A percentile compares a stretch with the other conserved stretches of the same genome.
These are phyloP conservation scores for Hymenoscyphus infarciens DNA, from an alignment of 2,329 filamentous ascomycete species.

Conservation along the genomic window DNA sequence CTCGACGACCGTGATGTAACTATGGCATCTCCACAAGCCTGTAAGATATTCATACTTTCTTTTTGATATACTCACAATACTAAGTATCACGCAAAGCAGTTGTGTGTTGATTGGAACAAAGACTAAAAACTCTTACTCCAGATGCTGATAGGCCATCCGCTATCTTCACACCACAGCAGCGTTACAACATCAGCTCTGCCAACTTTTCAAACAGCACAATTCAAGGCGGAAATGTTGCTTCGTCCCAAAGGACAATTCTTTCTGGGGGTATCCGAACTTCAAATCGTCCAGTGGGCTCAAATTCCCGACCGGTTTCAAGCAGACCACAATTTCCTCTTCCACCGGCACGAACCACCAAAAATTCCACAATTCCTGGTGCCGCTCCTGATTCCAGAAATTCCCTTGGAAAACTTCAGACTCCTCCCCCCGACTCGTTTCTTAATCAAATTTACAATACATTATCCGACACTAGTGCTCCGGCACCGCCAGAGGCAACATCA, in stretches of 20 bases:
- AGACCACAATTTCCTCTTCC: neutral
- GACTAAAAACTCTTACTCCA: neutral
- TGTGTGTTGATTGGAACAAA: neutral
- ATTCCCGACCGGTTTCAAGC: neutral
- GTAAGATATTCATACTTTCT: neutral
- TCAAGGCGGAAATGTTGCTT: neutral
- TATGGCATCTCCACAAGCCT: neutral
- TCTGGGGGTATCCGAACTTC: neutral
- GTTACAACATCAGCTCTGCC: neutral
- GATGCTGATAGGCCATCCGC: neutral
- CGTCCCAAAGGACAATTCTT: neutral
- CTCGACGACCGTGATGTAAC: neutral
- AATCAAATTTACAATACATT: too few relatives aligned
- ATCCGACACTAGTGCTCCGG: too few relatives aligned
- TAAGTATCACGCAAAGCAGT: neutral
- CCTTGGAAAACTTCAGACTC: neutral
- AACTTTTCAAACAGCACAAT: neutral
- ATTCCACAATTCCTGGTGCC: neutral
- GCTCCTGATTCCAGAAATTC: neutral
- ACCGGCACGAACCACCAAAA: neutral
- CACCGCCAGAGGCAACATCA: neutral
- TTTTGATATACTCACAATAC: neutral
- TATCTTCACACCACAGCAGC: neutral
- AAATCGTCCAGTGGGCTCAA: neutral
- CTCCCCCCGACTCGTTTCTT: neutral